These are phyloP conservation scores for Centaurea solstitialis DNA, from an alignment of 129 eudicot genomes.

Conservation along the genomic window DNA sequence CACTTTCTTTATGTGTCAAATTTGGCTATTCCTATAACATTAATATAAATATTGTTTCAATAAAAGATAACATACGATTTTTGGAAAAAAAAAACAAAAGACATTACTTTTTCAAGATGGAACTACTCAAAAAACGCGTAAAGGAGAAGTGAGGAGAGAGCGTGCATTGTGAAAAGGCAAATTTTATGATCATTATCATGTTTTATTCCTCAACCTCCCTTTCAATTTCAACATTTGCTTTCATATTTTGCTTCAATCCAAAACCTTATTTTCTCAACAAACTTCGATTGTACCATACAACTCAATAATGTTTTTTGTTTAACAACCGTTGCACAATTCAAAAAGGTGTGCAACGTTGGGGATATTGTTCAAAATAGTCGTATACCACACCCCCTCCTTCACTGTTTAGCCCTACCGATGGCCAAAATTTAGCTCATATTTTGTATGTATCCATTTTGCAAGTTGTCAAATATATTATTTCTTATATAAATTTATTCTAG, in stretches of 20 bases:
- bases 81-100: conserved; percentile 10
- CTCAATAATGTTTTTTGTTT: not conserved
- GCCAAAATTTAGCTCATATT: too few species aligned
- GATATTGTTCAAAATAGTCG: too few species aligned
- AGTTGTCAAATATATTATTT: too few species aligned
- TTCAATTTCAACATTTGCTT: conserved; percentile 19
- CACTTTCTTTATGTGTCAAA: too few species aligned
- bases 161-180: conserved; percentile 42
- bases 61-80: not conserved
- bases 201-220: conserved; percentile 6
- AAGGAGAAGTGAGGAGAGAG: conserved; percentile 28
- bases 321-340: too few species aligned
- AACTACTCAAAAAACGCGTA: conserved; percentile 31
- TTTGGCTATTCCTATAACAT: not conserved
- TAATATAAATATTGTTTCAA: not conserved
- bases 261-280: conserved; percentile 31
- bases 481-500: too few species aligned
- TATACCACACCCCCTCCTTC: too few species aligned
- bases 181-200: conserved; percentile 28
- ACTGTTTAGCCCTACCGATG: too few species aligned
- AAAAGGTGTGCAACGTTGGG: too few species aligned
- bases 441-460: too few species aligned
- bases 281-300: conserved; percentile 16
- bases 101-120: conserved; percentile 25
- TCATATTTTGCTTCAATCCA: conserved; percentile 28